Conservation (phyloP, 148 eudicot genomes). For the Rhododendron williamsianum region DNA sequence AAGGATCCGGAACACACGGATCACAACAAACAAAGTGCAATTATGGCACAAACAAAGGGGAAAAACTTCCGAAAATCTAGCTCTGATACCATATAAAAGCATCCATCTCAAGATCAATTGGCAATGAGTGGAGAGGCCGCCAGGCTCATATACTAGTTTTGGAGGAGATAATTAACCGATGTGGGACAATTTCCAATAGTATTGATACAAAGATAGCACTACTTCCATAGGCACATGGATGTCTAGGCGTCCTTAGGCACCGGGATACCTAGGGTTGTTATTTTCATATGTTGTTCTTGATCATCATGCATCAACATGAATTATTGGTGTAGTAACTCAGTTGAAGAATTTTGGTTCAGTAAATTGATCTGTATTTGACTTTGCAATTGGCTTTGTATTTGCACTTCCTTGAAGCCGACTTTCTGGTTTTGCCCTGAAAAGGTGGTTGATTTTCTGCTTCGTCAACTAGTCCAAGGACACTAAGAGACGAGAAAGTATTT, state of each 20-base stretch:
- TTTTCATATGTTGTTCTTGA: background rate
- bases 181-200: too few relatives aligned
- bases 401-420: background rate
- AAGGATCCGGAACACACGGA: too few relatives aligned
- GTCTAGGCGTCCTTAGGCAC: background rate
- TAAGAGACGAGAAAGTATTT: background rate
- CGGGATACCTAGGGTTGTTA: background rate
- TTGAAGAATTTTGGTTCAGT: background rate
- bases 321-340: background rate
- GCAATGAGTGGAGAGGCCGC: too few relatives aligned
- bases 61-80: too few relatives aligned
- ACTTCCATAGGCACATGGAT: background rate
- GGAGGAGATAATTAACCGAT: too few relatives aligned
- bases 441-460: background rate
- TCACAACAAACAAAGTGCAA: too few relatives aligned
- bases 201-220: background rate
- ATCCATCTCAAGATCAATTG: too few relatives aligned
- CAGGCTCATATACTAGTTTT: too few relatives aligned
- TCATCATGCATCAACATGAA: background rate
- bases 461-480: background rate
- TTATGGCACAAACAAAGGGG: too few relatives aligned
- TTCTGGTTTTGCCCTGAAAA: background rate
- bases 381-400: background rate
- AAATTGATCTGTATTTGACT: background rate
- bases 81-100: too few relatives aligned